phyloP scores from a whole-genome alignment of 495 filamentous ascomycete species.

The Patellaria atrata region DNA sequence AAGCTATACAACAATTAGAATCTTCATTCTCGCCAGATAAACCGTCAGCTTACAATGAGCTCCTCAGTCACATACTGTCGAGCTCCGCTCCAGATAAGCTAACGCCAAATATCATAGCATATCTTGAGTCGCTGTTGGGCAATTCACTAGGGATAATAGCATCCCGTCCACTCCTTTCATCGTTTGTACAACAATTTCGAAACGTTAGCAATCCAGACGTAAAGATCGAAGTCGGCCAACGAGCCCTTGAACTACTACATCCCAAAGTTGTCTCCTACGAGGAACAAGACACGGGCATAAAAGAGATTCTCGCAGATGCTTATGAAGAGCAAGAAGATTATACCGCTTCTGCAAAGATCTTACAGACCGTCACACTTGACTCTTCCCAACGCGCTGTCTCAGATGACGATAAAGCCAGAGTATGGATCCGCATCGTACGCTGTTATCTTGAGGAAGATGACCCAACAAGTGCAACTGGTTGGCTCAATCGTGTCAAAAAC shows the following conservation, averaged over 20 bases:
- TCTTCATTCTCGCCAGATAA: constrained; percentile 38
- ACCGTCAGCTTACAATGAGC: constrained; percentile 45
- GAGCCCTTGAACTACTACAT: constrained; percentile 49
- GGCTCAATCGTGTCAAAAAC: constrained; percentile 86
- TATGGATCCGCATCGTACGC: constrained; percentile 91
- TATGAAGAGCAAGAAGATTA: constrained; percentile 76
- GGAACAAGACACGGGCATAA: constrained; percentile 64
- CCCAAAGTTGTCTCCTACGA: constrained; percentile 63
- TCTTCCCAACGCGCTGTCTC: constrained; percentile 69
- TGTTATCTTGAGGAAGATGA: constrained; percentile 93
- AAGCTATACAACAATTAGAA: constrained; percentile 41
- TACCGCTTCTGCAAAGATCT: constrained; percentile 54
- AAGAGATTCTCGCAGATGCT: constrained; percentile 67
- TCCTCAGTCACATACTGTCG: constrained; percentile 50
- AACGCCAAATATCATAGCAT: constrained; percentile 50
- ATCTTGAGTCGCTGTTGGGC: constrained; percentile 51
- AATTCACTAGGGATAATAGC: constrained; percentile 60
- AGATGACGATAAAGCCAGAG: constrained; percentile 57
- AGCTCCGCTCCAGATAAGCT: constrained; percentile 39
- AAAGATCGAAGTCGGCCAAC: constrained; percentile 54
- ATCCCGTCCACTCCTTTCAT: constrained; percentile 53
- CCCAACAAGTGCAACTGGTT: constrained; percentile 65
- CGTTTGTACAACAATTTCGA: constrained; percentile 46
- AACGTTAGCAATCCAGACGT: constrained; percentile 39
- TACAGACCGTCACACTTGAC: constrained; percentile 77